phyloP scores from a whole-genome alignment of 345 rosid genomes.

The Microthlaspi erraticum region DNA sequence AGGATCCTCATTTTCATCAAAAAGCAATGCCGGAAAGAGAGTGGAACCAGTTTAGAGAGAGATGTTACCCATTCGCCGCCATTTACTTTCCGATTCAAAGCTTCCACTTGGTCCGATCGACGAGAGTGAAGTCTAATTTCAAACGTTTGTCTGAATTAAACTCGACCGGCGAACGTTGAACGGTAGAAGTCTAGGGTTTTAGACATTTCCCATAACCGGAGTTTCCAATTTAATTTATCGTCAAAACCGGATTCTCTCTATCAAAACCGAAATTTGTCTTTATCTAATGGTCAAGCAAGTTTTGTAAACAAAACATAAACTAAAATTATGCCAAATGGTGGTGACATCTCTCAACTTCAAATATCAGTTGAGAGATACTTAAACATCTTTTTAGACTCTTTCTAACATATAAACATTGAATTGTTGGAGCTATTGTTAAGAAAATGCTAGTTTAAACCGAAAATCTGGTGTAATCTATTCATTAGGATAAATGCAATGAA shows the following conservation, averaged over 20 bases:
- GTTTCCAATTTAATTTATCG: neutral
- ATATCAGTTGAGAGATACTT: too few relatives aligned
- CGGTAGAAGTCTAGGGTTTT: conserved; percentile 33
- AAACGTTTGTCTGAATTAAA: conserved; percentile 4
- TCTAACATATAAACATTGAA: neutral
- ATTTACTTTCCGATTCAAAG: conserved; percentile 14
- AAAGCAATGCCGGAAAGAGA: neutral
- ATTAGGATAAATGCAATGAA: conserved; percentile 31
- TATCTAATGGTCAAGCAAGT: too few relatives aligned
- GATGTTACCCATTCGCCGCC: conserved; percentile 35
- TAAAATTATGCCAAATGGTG: too few relatives aligned
- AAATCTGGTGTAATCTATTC: neutral
- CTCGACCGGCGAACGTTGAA: conserved; percentile 11
- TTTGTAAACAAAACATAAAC: too few relatives aligned
- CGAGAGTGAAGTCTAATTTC: neutral
- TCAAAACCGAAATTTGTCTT: neutral
- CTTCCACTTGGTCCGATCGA: neutral
- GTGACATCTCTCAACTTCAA: too few relatives aligned
- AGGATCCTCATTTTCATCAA: neutral
- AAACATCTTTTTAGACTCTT: too few relatives aligned
- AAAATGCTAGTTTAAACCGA: neutral
- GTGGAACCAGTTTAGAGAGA: neutral
- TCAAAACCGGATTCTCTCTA: neutral
- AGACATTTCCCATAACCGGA: conserved; percentile 1
- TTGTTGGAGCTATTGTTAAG: neutral